Percentiles rank a stretch among this genome's conserved stretches.
phyloP scores from a whole-genome alignment of 2,329 filamentous ascomycete genomes.

The Paecilomyces formosus region DNA sequence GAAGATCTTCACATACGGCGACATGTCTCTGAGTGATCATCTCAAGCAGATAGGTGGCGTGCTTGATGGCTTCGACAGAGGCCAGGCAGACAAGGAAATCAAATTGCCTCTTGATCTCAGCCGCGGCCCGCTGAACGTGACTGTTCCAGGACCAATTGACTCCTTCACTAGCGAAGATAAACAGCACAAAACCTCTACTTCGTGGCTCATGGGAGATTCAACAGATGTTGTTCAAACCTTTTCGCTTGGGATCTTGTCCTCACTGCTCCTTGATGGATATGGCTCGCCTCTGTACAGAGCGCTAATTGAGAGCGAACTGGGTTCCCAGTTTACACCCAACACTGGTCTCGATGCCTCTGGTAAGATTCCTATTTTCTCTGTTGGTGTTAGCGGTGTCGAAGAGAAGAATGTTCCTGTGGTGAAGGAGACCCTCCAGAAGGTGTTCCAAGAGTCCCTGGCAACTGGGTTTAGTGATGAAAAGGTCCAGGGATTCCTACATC shows the following conservation, averaged over 20 bases:
- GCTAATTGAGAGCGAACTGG: conserved; percentile 81
- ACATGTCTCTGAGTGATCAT: conserved; percentile 79
- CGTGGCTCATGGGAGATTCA: conserved; percentile 83
- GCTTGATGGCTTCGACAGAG: conserved; percentile 65
- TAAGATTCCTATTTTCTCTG: conserved; percentile 73
- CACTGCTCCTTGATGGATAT: conserved; percentile 85
- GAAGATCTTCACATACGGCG: conserved; percentile 90
- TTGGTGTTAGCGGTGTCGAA: conserved; percentile 84
- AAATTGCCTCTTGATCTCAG: conserved; percentile 68
- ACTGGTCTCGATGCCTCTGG: conserved; percentile 80
- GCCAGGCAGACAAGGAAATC: conserved; percentile 62
- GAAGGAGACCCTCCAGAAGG: conserved; percentile 64
- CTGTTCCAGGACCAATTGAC: conserved; percentile 73
- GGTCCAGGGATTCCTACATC: conserved; percentile 88
- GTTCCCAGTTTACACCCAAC: conserved; percentile 90
- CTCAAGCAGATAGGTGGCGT: conserved; percentile 69
- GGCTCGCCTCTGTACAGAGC: conserved; percentile 87
- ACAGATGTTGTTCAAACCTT: conserved; percentile 82
- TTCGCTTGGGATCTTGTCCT: conserved; percentile 72
- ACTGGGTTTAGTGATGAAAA: conserved; percentile 85
- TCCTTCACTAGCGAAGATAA: conserved; percentile 77
- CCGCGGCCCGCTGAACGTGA: conserved; percentile 59
- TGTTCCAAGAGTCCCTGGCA: conserved; percentile 60
- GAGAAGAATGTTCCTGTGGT: conserved; percentile 71
- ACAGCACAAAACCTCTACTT: conserved; percentile 88